Conservation (phyloP, 306 rosid species). For the Quercus suber region DNA sequence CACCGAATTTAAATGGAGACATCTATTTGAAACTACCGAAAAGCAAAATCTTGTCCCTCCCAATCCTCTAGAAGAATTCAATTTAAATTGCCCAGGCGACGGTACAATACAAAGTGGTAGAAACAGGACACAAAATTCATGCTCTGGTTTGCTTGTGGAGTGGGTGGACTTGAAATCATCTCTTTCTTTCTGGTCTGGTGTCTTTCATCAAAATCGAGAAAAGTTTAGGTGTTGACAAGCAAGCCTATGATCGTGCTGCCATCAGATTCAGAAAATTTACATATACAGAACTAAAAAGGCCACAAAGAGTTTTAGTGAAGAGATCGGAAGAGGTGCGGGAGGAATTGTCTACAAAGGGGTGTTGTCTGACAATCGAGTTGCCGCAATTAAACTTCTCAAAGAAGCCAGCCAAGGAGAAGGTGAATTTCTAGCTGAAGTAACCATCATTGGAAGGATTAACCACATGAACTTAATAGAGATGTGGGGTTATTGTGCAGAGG, state of each 20-base stretch:
- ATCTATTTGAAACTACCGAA: conserved; percentile 24
- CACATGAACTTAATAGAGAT: conserved; percentile 40
- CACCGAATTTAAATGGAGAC: neutral
- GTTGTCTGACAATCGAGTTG: conserved; percentile 41
- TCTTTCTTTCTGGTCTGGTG: conserved; percentile 11
- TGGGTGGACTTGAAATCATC: conserved; percentile 29
- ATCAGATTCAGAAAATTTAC: conserved; percentile 48
- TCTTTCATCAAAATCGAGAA: neutral
- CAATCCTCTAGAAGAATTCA: neutral
- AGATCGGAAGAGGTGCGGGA: conserved; percentile 60
- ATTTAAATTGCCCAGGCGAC: neutral
- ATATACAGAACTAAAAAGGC: conserved; percentile 49
- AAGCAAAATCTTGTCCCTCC: neutral
- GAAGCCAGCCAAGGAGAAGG: conserved; percentile 38
- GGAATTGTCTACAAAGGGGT: conserved; percentile 57
- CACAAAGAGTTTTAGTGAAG: conserved; percentile 39
- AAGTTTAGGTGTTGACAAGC: neutral
- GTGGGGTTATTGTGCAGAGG: conserved; percentile 41
- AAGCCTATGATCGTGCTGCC: conserved; percentile 32
- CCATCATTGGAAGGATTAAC: conserved; percentile 27
- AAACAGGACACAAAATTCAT: neutral
- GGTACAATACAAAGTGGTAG: neutral
- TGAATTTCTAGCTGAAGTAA: conserved; percentile 38
- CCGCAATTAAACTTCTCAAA: conserved; percentile 35
- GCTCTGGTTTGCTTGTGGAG: conserved; percentile 13